Conservation (phyloP, 1,284 basidiomycete species). For the Austropuccinia psidii region DNA sequence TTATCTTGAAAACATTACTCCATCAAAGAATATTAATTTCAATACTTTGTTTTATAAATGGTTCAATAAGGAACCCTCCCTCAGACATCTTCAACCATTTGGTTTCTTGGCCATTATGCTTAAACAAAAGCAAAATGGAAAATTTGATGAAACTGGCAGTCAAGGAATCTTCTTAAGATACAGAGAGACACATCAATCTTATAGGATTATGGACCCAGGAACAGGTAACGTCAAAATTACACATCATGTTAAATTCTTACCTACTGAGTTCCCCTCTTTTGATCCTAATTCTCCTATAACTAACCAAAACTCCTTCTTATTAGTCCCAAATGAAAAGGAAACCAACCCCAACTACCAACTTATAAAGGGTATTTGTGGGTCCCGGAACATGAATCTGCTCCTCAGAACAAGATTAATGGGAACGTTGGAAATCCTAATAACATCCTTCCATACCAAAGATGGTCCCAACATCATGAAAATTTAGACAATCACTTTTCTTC, state of each 20-base stretch:
- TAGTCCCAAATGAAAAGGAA: too few relatives aligned
- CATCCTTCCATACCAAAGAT: background rate
- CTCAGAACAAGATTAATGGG: background rate
- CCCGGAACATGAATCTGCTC: background rate
- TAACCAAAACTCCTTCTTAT: too few relatives aligned
- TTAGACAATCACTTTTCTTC: background rate
- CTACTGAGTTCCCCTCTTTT: background rate
- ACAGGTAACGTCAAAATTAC: slow-evolving; percentile 41
- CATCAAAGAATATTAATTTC: background rate
- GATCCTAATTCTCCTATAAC: too few relatives aligned
- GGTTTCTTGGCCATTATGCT: background rate
- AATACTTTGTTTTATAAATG: background rate
- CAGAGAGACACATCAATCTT: slow-evolving; percentile 43
- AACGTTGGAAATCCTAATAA: background rate
- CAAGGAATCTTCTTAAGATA: slow-evolving; percentile 42
- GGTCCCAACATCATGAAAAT: background rate
- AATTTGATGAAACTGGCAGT: slow-evolving; percentile 44
- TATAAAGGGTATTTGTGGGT: background rate
- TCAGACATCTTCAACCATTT: background rate
- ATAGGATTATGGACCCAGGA: slow-evolving; percentile 42
- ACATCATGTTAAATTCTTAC: background rate
- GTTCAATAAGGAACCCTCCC: background rate
- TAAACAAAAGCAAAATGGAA: slow-evolving; percentile 41
- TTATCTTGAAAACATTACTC: background rate
- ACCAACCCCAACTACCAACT: too few relatives aligned